Conservation (phyloP, 2,329 filamentous ascomycete genomes). For the Lasiodiplodia sp. region DNA sequence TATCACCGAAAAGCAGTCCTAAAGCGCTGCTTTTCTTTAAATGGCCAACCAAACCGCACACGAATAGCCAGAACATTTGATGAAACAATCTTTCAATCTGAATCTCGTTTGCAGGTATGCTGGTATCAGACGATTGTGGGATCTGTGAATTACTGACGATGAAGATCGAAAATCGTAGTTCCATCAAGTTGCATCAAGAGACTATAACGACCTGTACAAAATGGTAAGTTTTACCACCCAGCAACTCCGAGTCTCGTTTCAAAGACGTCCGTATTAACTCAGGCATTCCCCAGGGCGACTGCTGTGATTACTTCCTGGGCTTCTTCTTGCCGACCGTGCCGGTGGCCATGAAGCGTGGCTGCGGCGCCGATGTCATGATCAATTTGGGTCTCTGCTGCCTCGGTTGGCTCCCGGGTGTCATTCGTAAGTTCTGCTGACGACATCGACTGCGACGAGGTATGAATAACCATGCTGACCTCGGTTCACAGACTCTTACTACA, state of each 20-base stretch:
- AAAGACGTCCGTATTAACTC: neutral
- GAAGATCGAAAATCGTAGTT: neutral
- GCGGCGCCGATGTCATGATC: slow-evolving; percentile 14
- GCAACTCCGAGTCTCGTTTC: too few species aligned
- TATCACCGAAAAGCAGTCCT: neutral
- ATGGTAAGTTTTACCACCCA: too few species aligned
- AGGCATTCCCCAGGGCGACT: neutral
- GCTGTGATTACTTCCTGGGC: slow-evolving; percentile 2
- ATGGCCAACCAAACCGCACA: neutral
- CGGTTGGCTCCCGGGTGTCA: slow-evolving; percentile 14
- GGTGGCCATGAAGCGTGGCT: slow-evolving; percentile 4
- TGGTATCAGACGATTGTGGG: neutral
- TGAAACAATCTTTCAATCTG: neutral
- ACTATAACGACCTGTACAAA: neutral
- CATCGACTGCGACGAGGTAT: neutral
- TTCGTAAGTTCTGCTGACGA: slow-evolving; percentile 7
- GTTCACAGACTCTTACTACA: neutral
- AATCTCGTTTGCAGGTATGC: neutral
- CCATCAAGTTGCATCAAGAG: neutral
- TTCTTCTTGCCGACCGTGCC: slow-evolving; percentile 3
- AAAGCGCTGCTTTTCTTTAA: neutral
- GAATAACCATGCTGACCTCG: neutral
- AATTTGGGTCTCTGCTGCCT: slow-evolving; percentile 1
- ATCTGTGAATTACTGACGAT: neutral
- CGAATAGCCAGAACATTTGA: neutral